phyloP scores from a whole-genome alignment of 1,139 yeast species.

The Nakaseomyces delphensis region DNA sequence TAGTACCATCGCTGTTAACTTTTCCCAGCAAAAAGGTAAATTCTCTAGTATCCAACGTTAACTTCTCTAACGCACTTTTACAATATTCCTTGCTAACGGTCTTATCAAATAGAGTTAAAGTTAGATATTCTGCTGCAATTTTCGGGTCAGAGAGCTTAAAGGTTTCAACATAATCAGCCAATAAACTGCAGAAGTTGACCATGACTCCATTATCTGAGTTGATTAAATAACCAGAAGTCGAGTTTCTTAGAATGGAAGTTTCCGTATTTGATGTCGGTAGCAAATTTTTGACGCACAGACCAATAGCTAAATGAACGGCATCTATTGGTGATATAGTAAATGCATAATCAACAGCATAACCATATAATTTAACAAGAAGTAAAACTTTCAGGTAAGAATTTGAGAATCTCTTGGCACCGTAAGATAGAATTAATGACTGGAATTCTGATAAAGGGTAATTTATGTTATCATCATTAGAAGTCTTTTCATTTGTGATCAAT shows the following conservation, averaged over 20 bases:
- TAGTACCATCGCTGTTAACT: conserved; percentile 63
- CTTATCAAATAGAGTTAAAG: conserved; percentile 53
- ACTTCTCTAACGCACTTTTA: conserved; percentile 74
- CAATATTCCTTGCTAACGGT: conserved; percentile 44
- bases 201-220: conserved; percentile 34
- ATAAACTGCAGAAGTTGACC: conserved; percentile 48
- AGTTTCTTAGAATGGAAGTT: conserved; percentile 6
- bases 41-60: conserved; percentile 82
- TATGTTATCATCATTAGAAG: conserved; percentile 65
- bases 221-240: conserved; percentile 28
- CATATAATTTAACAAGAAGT: conserved; percentile 70
- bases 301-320: conserved; percentile 87
- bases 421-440: conserved; percentile 59
- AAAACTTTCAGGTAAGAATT: conserved; percentile 69
- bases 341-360: conserved; percentile 66
- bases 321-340: conserved; percentile 67
- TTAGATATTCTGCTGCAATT: conserved; percentile 81
- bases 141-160: conserved; percentile 83
- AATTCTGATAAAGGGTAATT: conserved; percentile 65
- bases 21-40: conserved; percentile 76
- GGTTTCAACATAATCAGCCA: conserved; percentile 67
- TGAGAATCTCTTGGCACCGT: conserved; percentile 69
- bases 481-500: conserved; percentile 54
- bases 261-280: conserved; percentile 40
- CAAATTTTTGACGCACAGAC: conserved; percentile 66